Percentiles rank a stretch among this genome's conserved stretches.
Conservation (phyloP, 2,329 filamentous ascomycete species). For the Curvularia hawaiiensis region DNA sequence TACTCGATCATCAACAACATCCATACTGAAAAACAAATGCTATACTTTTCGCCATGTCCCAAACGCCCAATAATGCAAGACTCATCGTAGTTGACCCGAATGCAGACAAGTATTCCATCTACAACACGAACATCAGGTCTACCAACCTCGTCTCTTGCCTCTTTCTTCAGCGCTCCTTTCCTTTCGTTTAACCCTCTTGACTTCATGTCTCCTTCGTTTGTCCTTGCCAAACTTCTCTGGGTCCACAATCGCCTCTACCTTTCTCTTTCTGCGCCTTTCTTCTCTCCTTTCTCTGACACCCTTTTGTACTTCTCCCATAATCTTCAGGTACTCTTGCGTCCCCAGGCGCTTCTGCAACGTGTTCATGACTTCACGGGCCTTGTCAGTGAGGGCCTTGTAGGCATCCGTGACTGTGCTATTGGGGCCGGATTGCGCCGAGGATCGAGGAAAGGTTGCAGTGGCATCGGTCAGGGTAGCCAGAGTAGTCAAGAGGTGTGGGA, state of each 20-base stretch:
- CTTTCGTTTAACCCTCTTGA: conserved; percentile 61
- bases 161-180: conserved; percentile 76
- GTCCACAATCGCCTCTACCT: conserved; percentile 82
- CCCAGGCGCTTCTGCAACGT: conserved; percentile 85
- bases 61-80: neutral
- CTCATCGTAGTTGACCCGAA: neutral
- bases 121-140: neutral
- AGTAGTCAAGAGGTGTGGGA: conserved; percentile 68
- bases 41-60: neutral
- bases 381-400: conserved; percentile 73
- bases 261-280: conserved; percentile 79
- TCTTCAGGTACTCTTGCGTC: conserved; percentile 75
- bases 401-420: conserved; percentile 51
- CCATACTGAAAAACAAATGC: neutral
- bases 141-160: conserved; percentile 73
- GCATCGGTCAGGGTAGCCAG: conserved; percentile 86
- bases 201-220: conserved; percentile 76
- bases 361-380: conserved; percentile 78
- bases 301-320: conserved; percentile 74
- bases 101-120: neutral
- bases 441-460: conserved; percentile 72
- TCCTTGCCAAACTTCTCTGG: conserved; percentile 77
- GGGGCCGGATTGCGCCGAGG: conserved; percentile 69
- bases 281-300: conserved; percentile 74
- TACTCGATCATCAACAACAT: neutral